Percentiles rank a stretch among this genome's conserved stretches.
These are phyloP conservation scores for Heimioporus sp. DNA, from an alignment of 768 basidiomycete species.

Conservation along the genomic window DNA sequence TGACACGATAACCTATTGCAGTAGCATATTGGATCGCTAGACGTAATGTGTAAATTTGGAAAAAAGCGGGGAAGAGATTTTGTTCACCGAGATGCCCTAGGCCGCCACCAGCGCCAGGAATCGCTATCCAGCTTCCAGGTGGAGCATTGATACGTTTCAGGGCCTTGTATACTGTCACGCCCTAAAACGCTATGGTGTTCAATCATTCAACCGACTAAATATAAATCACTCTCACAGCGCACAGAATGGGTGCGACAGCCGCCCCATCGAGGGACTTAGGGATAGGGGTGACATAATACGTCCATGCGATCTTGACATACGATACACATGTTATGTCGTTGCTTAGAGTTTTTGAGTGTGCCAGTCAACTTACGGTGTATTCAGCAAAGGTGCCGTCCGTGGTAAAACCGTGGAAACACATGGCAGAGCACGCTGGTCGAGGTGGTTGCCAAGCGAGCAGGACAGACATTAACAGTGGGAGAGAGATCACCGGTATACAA, in stretches of 20 bases:
- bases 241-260: constrained; percentile 43
- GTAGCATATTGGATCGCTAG: constrained; percentile 47
- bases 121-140: constrained; percentile 39
- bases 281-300: constrained; percentile 42
- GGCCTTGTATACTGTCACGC: constrained; percentile 48
- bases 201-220: background rate
- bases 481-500: too few relatives aligned
- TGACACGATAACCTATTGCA: constrained; percentile 41
- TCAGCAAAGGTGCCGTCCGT: constrained; percentile 44
- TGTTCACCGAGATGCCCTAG: constrained; percentile 40
- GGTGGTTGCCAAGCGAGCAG: too few relatives aligned
- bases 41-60: background rate
- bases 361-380: constrained; percentile 29
- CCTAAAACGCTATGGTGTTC: constrained; percentile 10
- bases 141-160: constrained; percentile 36
- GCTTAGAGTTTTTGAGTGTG: too few relatives aligned
- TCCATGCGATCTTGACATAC: constrained; percentile 30
- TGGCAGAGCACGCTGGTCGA: constrained; percentile 10
- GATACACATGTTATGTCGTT: background rate
- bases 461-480: too few relatives aligned
- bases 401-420: constrained; percentile 32
- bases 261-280: constrained; percentile 40
- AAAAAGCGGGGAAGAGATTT: background rate
- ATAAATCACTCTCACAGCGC: constrained; percentile 29
- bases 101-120: constrained; percentile 40